These are phyloP conservation scores for Bjerkandera adusta DNA, from an alignment of 1,284 basidiomycete species.

Conservation along the genomic window DNA sequence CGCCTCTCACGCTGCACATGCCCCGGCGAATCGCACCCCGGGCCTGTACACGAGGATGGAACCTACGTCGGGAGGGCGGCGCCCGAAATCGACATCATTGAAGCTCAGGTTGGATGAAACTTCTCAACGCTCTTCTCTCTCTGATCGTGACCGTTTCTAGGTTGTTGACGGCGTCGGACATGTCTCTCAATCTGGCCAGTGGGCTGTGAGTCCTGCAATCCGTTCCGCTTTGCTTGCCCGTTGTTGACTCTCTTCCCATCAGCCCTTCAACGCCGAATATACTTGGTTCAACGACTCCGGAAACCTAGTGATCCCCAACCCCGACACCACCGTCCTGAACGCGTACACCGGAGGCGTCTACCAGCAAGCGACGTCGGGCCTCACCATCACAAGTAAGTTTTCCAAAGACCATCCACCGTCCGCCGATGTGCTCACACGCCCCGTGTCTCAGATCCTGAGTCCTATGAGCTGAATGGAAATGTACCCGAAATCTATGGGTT, in stretches of 20 bases:
- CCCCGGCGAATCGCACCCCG: conserved; percentile 66
- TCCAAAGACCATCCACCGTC: conserved; percentile 45
- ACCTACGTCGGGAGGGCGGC: conserved; percentile 70
- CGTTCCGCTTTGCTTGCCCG: neutral
- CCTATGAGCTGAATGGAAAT: too few relatives aligned
- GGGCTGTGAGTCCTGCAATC: conserved; percentile 44
- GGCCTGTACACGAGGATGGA: conserved; percentile 53
- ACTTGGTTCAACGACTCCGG: conserved; percentile 47
- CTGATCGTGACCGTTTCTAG: too few relatives aligned
- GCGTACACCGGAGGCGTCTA: conserved; percentile 52
- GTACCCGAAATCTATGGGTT: conserved; percentile 51
- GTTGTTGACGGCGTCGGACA: too few relatives aligned
- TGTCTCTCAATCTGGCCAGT: conserved; percentile 63
- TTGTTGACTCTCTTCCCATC: neutral
- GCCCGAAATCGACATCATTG: conserved; percentile 78
- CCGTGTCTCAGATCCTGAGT: neutral
- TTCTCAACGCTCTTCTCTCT: too few relatives aligned
- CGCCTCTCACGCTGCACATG: conserved; percentile 77
- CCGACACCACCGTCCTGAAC: conserved; percentile 43
- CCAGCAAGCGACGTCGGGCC: conserved; percentile 61
- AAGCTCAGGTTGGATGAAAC: conserved; percentile 71
- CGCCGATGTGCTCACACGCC: neutral
- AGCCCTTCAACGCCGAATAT: conserved; percentile 66
- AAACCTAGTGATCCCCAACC: conserved; percentile 48
- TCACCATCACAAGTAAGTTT: conserved; percentile 42